Conservation (phyloP, 208 protist species). For the Wallacemonas collosoma region DNA sequence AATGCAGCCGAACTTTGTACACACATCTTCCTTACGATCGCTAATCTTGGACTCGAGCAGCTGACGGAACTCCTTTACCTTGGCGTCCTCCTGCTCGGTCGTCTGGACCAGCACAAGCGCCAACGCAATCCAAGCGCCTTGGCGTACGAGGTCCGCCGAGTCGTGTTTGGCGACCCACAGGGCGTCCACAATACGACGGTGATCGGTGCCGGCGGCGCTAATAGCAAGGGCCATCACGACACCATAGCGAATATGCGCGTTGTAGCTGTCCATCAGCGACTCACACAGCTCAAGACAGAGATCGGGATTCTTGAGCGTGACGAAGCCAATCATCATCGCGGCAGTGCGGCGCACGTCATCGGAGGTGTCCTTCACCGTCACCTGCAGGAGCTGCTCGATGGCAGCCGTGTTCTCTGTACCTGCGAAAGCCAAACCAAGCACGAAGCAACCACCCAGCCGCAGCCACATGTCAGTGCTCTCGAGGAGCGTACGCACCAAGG, state of each 20-base stretch:
- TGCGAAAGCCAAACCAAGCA: constrained; percentile 97
- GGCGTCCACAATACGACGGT: constrained; percentile 92
- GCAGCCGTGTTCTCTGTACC: constrained; percentile 95
- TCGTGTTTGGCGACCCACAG: constrained; percentile 96
- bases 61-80: constrained; percentile 89
- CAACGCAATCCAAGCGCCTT: constrained; percentile 97
- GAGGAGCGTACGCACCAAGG: constrained; percentile 93
- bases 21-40: constrained; percentile 95
- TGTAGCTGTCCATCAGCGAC: constrained; percentile 96
- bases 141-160: constrained; percentile 96
- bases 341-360: constrained; percentile 99
- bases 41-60: constrained; percentile 67
- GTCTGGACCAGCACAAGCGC: constrained; percentile 97
- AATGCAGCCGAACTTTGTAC: constrained; percentile 98
- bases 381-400: constrained; percentile 95
- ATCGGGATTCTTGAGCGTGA: constrained; percentile 95
- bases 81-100: constrained; percentile 85
- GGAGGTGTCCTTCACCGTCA: constrained; percentile 97
- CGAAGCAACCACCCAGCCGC: constrained; percentile 97
- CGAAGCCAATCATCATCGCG: constrained; percentile 97
- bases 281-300: constrained; percentile 87
- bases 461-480: constrained; percentile 96
- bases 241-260: constrained; percentile 98
- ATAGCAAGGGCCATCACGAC: constrained; percentile 98
- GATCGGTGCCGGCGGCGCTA: constrained; percentile 96